Base-by-base conservation (phyloP, 768 basidiomycete genomes). In the Russula foetens region DNA sequence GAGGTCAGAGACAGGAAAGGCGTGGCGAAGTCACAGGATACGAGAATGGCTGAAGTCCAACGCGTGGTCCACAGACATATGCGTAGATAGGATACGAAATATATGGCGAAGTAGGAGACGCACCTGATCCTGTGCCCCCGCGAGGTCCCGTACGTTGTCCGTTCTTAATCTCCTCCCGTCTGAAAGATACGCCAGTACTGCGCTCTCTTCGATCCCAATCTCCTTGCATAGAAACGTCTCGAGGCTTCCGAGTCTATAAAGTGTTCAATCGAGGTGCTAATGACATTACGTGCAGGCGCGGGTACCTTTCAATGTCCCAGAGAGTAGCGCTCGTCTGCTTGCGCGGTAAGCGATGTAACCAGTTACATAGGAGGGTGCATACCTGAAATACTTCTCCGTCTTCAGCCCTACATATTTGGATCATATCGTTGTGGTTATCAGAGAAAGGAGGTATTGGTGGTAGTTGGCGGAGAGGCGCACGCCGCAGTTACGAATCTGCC, bases 301-400 rank as follows among this genome's bases (percentile, higher is more conserved):
- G n/a, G 57, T 70, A 86, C 89, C 83, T 80, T 74, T 91, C 87
- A 60, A 92, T 85, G 69, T 92, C 89, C 73, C 87, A 80, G 55
- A 91, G 70, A 4, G 84, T 79, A 47, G 82, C 81, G 71, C 84
- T 84, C 56, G 85, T 82, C 74, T 77, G 63, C 2, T 35, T 31
- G 24, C 9, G 12, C 28, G 12, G 47, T 66, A 41, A 67, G 52
- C 43, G 48, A 31, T 28, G 41, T 19, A 35, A 17, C 23, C 23
- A 28, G 33, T 17, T 15, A 31, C 12, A 14, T 29, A 11, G 49
- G 41, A 47, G 8, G 21, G 12, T n/a, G 47, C 65, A 48, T 63
- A 72, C 74, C 64, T 76, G 70, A 51, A 74, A 71, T 35, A 72
- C 57, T 59, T 74, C 69, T 38, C 76, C 76, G 59, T 75, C 75